Evolutionary conservation across 805 yeast species (phyloP), one percentile per base, ranked within the genome.

Genomic region (Candida anglica): DNA sequence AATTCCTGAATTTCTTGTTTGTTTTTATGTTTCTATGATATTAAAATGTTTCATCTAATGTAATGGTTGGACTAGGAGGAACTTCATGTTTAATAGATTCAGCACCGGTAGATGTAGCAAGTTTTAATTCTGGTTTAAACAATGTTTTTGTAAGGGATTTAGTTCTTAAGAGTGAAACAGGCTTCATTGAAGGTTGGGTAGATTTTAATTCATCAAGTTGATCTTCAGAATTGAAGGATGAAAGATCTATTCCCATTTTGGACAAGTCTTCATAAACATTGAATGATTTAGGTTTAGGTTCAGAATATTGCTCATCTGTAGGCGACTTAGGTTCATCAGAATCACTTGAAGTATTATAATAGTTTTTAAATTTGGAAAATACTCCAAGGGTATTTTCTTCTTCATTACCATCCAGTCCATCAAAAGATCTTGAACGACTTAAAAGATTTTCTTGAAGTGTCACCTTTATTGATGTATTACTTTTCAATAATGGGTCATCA

Each of bases 371-470:
- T 27, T 48, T 48, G 21, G 47, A 40, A 34, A 61, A 48, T 1
- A 54, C 56, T 6, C 42, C 40, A 26, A 58, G 42, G 16, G 44
- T 46, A 13, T 47, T 47, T 9, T 50, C 51, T 3, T 29, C 24
- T 8, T 30, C 32, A 22, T 34, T 37, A 21, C 38, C 31, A 15
- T 45, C 43, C 21, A 48, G 19, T 4, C 25, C 28, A 25, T 58
- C 65, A 28, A 41, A 42, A 32, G 65, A 60, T 32, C 57, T 60
- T 4, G 64, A 57, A 32, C 59, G 39, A n/a, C 47, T 45, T 25
- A 66, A 43, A 18, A 66, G 52, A 39, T 65, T 64, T 36, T 64
- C 69, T 42, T 64, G 71, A 18, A 64, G 47, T 5, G 59, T 42
- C 4, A 65, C 37, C 34, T 59, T 59, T 10, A 54, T 51, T 17